Evolutionary conservation across 2,329 filamentous ascomycete species (phyloP), one percentile per base, ranked within the genome.

Genomic region (Sordariomycetes sp.): DNA sequence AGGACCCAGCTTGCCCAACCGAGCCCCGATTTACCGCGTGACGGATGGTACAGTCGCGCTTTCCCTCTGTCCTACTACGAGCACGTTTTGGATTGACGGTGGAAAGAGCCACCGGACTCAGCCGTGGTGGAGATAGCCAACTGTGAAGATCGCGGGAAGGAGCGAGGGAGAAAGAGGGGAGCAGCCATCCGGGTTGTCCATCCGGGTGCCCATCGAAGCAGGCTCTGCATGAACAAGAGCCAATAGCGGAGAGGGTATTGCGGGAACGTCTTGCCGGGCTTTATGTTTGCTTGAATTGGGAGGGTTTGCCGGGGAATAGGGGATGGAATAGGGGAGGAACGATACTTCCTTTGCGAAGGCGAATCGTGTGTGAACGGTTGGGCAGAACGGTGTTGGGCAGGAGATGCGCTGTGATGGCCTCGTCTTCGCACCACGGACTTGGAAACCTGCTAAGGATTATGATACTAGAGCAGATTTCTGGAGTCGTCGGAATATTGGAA

Each of bases 121-220:
- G 18, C 3, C 6, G 37, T 4, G 37, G 18, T n/a, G 37, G 37
- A n/a, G 37, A 14, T 43, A 10, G 37, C 28, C 28, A 8, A 8
- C 28, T 32, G 28, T 32, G 28, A 32, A 32, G 28, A 32, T 32
- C 37, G 37, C 12, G 37, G 18, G 37, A 43, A 43, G 37, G 18
- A n/a, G 18, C 14, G 37, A 43, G 37, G 18, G 18, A n/a, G 37
- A 16, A 10, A 16, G 37, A n/a, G 37, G 12, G 18, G 5, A 14
- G 37, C 12, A 10, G 37, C 37, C 37, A 43, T 43, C 46, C 22
- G 46, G 46, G 46, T 25, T 20, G 46, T 51, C 55, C 55, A 57
- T 57, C 55, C 22, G 43, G 55, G 55, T 57, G 55, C 14, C 55
- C 55, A 51, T 51, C 55, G 34, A 51, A 25, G 55, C 50, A 22